phyloP scores from a whole-genome alignment of 1,284 basidiomycete genomes.

The Mrakiaceae sp. region DNA sequence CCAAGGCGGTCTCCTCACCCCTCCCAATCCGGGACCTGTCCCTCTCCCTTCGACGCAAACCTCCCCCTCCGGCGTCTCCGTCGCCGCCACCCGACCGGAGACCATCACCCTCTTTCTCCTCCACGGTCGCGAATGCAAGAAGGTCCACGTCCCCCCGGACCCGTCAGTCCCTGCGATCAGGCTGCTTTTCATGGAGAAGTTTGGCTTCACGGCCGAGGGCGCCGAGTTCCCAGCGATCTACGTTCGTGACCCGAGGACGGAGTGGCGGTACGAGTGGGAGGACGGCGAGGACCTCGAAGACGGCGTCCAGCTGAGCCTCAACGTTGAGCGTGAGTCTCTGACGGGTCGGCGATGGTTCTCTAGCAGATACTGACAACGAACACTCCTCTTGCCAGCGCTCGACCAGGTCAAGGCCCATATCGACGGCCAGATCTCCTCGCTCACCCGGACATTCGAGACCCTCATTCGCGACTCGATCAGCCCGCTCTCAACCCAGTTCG shows the following conservation, averaged over 20 bases:
- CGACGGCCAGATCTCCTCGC: conserved; percentile 68
- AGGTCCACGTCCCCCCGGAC: conserved; percentile 57
- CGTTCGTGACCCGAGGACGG: conserved; percentile 77
- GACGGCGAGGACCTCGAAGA: conserved; percentile 88
- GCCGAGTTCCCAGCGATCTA: conserved; percentile 93
- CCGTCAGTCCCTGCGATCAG: conserved; percentile 34
- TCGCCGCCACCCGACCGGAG: conserved; percentile 21
- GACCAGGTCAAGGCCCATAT: conserved; percentile 99
- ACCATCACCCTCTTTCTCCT: conserved; percentile 66
- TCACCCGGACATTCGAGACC: conserved; percentile 89
- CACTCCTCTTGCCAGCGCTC: conserved; percentile 49
- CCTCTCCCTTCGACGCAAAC: background rate
- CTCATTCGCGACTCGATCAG: conserved; percentile 50
- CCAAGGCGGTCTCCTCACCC: background rate
- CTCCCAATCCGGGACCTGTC: background rate
- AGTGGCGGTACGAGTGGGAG: conserved; percentile 91
- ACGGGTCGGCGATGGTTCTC: background rate
- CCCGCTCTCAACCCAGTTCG: conserved; percentile 40
- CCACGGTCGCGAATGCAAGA: conserved; percentile 84
- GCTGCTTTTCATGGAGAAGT: conserved; percentile 85
- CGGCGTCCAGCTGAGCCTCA: conserved; percentile 75
- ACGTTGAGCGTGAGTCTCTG: conserved; percentile 80
- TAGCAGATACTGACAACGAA: conserved; percentile 7
- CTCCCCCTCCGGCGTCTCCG: background rate
- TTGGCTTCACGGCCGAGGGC: conserved; percentile 77